Evolutionary conservation across 257 asterid species (phyloP).

Genomic region (Solanum corneliomulleri): DNA sequence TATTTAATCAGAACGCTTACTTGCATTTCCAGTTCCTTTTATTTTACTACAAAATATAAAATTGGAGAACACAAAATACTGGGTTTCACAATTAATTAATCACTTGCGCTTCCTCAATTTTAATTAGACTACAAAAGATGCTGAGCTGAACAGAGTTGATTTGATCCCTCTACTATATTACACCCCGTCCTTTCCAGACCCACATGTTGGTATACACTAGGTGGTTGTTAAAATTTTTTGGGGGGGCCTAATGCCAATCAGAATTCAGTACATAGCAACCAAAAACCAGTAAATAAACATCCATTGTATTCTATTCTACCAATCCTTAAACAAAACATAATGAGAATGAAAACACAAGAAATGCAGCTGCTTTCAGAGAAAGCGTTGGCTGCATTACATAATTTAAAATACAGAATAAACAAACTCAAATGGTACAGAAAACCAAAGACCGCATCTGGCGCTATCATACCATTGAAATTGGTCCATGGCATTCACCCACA

Average conservation of each 20-base stretch:
- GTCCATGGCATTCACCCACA: not conserved
- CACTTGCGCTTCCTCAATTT: not conserved
- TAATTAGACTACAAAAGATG: not conserved
- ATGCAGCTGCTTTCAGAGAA: not conserved
- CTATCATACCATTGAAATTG: not conserved
- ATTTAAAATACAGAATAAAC: not conserved
- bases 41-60: not conserved
- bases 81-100: not conserved
- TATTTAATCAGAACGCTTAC: not conserved
- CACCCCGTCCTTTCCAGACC: not conserved
- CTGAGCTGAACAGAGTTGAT: not conserved
- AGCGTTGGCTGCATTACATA: not conserved
- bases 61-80: not conserved
- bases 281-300: not conserved
- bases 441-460: not conserved
- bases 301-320: not conserved
- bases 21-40: not conserved
- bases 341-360: not conserved
- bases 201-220: not conserved
- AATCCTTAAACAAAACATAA: not conserved
- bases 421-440: not conserved
- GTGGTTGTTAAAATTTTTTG: not conserved
- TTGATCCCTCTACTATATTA: not conserved
- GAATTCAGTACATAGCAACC: not conserved
- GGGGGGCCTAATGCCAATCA: not conserved